Evolutionary conservation across 176 grass and related monocot species (phyloP).

Genomic region (Olyra latifolia): DNA sequence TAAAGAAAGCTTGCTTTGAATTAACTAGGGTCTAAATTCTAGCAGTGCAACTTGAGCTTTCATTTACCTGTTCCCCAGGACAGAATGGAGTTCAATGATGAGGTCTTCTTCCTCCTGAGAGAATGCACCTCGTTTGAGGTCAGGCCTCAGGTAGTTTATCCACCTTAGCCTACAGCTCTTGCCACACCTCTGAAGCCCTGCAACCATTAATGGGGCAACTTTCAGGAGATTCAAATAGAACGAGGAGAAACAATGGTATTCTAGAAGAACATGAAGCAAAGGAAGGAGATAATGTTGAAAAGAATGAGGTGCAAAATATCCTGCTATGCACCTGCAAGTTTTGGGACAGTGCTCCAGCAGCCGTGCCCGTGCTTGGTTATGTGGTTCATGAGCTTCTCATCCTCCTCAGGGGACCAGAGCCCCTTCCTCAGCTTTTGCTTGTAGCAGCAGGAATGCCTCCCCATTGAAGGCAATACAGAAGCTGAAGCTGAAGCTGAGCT

Average conservation of each 20-base stretch:
- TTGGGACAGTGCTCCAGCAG: conserved; percentile 69
- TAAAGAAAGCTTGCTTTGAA: neutral
- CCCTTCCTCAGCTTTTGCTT: conserved; percentile 71
- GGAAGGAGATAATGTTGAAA: conserved; percentile 17
- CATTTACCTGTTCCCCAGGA: conserved; percentile 60
- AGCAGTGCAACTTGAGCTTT: neutral
- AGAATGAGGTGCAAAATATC: conserved; percentile 19
- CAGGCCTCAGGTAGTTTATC: conserved; percentile 93
- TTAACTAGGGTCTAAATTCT: neutral
- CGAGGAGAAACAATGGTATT: conserved; percentile 8
- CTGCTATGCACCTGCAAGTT: conserved; percentile 51
- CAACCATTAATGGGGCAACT: conserved; percentile 16
- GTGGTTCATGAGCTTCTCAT: conserved; percentile 62
- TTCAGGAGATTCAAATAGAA: conserved; percentile 17
- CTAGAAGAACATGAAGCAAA: neutral
- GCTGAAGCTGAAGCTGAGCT: conserved; percentile 29
- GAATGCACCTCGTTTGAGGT: conserved; percentile 80
- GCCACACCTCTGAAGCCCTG: conserved; percentile 92
- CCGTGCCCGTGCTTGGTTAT: conserved; percentile 55
- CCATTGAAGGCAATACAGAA: conserved; percentile 49
- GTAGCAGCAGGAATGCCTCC: conserved; percentile 67
- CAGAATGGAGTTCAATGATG: conserved; percentile 61
- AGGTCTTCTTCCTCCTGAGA: conserved; percentile 58
- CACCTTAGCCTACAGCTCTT: conserved; percentile 98
- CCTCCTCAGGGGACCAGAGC: conserved; percentile 71